Base-by-base conservation (phyloP, 2,329 filamentous ascomycete genomes). In the Cladobotryum protrusum region DNA sequence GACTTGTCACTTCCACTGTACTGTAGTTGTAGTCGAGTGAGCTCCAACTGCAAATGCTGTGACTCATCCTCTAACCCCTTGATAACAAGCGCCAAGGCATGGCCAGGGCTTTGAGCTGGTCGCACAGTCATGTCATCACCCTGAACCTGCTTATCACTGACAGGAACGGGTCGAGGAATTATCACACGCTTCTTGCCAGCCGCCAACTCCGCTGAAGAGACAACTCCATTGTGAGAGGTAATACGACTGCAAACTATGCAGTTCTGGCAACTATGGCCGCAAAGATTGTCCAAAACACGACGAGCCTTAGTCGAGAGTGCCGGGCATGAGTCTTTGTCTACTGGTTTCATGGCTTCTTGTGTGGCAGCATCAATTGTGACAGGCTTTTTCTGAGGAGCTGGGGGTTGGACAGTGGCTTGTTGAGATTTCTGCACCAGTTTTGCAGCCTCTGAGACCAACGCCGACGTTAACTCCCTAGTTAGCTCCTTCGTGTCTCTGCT, bases 61-160 rank as follows among this genome's bases (percentile, higher is more conserved):
- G 91, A 78, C 65, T 96, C 90, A 63, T 95, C 89, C 57, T 88
- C 77, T 3, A 95, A 72, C 7, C 83, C 79, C 68, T 95, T 93
- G 64, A 95, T 84, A 18, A 95, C 87, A n/a, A 84, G 81, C 7
- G 87, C 86, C 19, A 96, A 79, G 9, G 89, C 89, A 40, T 84
- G 69, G 4, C 79, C 82, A 0, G 89, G 89, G 1, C 81, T 72
- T 61, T 88, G 84, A 1, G 84, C 76, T 5, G 85, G 83, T 5
- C 86, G 83, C 59, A 85, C 72, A 1, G 80, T 85, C 2, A 70
- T 68, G 44, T 80, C 75, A 37, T 79, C 76, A 18, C 59, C 56
- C 8, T 59, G 72, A 11, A 76, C 71, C 40, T 78, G 75, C 66
- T 65, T 81, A 63, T 83, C 78, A 0, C 82, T 85, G 48, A 86